A percentile compares a stretch with the other conserved stretches of the same genome.
phyloP scores from a whole-genome alignment of 2,329 filamentous ascomycete species.

The Claviceps quebecensis region DNA sequence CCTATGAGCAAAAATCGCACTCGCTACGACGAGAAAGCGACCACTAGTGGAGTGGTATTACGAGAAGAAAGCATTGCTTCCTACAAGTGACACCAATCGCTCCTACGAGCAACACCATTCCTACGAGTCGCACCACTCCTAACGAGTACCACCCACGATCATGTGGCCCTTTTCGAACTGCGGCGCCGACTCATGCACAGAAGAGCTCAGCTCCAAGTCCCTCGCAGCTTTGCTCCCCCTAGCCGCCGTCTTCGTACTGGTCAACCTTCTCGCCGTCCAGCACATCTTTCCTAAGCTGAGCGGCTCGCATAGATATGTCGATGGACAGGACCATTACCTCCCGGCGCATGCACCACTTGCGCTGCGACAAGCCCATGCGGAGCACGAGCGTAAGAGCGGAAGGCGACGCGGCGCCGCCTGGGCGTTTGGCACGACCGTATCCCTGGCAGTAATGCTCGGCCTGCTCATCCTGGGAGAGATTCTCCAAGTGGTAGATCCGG shows the following conservation, averaged over 20 bases:
- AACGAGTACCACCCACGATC: too few relatives aligned
- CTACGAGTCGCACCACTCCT: too few relatives aligned
- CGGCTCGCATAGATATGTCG: constrained; percentile 30
- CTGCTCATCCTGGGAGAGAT: constrained; percentile 78
- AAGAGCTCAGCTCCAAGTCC: constrained; percentile 27
- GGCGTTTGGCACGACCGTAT: constrained; percentile 65
- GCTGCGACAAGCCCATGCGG: constrained; percentile 44
- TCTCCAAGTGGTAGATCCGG: constrained; percentile 55
- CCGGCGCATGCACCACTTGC: constrained; percentile 47
- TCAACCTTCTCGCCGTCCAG: constrained; percentile 47
- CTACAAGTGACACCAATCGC: too few relatives aligned
- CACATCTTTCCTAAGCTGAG: constrained; percentile 64
- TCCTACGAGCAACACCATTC: too few relatives aligned
- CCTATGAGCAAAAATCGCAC: too few relatives aligned
- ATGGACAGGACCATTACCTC: constrained; percentile 48
- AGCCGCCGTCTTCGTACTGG: constrained; percentile 51
- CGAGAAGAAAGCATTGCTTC: too few relatives aligned
- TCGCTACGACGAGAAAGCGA: too few relatives aligned
- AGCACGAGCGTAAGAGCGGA: constrained; percentile 39
- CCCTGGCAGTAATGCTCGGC: constrained; percentile 61
- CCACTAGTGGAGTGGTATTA: too few relatives aligned
- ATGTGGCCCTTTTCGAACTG: constrained; percentile 36
- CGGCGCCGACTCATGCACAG: constrained; percentile 41
- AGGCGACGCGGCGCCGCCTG: constrained; percentile 40
- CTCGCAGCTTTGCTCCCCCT: constrained; percentile 55